Evolutionary conservation across 2,329 filamentous ascomycete species (phyloP).

Genomic region (Cercospora brassicicola): DNA sequence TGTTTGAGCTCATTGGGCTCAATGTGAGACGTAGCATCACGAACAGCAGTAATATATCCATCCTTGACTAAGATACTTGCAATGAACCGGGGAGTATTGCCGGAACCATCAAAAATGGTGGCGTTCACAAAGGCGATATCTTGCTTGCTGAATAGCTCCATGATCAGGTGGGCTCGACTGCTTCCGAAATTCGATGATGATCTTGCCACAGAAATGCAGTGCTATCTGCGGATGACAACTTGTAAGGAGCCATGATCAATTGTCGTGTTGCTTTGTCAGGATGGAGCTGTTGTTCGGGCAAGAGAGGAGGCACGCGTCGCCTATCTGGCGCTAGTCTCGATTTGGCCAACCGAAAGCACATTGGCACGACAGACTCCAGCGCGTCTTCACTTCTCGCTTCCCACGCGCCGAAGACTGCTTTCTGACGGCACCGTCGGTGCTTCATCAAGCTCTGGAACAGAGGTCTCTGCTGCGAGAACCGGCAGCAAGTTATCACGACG

Average conservation of each 20-base stretch:
- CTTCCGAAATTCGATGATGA: neutral
- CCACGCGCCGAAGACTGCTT: neutral
- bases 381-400: neutral
- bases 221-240: neutral
- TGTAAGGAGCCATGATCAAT: neutral
- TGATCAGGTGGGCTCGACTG: neutral
- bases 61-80: constrained; percentile 27
- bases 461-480: neutral
- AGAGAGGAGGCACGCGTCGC: neutral
- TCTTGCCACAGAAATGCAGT: neutral
- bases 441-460: neutral
- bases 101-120: constrained; percentile 33
- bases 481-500: neutral
- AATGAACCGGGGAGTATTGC: constrained; percentile 24
- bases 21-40: neutral
- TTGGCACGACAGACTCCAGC: neutral
- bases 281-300: neutral
- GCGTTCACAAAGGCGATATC: constrained; percentile 29
- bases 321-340: neutral
- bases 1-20: neutral
- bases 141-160: neutral
- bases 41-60: constrained; percentile 26
- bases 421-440: neutral
- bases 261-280: neutral
- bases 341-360: neutral